phyloP scores from a whole-genome alignment of 495 filamentous ascomycete species.

The Lepidopterella palustris region DNA sequence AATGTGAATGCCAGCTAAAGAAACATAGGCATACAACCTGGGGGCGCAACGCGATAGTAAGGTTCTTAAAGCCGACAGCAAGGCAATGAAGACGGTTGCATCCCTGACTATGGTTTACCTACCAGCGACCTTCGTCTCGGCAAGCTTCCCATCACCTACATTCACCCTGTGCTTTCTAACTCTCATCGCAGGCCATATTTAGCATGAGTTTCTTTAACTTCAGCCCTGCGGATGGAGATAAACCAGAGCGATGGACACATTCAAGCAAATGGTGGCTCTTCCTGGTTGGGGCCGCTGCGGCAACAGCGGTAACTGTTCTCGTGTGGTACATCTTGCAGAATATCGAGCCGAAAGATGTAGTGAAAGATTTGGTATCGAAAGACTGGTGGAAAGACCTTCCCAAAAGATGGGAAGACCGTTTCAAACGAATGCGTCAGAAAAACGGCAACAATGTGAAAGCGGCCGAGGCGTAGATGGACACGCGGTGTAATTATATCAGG shows the following conservation, averaged over 20 bases:
- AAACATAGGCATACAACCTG: slow-evolving; percentile 1
- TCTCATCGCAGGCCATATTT: slow-evolving; percentile 30
- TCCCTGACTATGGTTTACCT: slow-evolving; percentile 37
- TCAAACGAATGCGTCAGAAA: neutral
- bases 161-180: slow-evolving; percentile 2
- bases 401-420: neutral
- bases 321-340: neutral
- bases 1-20: neutral
- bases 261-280: neutral
- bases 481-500: neutral
- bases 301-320: neutral
- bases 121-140: slow-evolving; percentile 39
- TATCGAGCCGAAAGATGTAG: neutral
- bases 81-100: slow-evolving; percentile 35
- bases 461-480: neutral
- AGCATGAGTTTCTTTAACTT: slow-evolving; percentile 39
- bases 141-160: slow-evolving; percentile 5
- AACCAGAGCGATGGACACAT: neutral
- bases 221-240: neutral
- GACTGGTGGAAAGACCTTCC: neutral
- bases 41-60: neutral
- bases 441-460: neutral
- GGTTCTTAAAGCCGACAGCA: neutral
- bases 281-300: neutral
- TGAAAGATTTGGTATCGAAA: neutral